These are phyloP conservation scores for Crotalaria pallida DNA, from an alignment of 306 rosid species.

Conservation along the genomic window DNA sequence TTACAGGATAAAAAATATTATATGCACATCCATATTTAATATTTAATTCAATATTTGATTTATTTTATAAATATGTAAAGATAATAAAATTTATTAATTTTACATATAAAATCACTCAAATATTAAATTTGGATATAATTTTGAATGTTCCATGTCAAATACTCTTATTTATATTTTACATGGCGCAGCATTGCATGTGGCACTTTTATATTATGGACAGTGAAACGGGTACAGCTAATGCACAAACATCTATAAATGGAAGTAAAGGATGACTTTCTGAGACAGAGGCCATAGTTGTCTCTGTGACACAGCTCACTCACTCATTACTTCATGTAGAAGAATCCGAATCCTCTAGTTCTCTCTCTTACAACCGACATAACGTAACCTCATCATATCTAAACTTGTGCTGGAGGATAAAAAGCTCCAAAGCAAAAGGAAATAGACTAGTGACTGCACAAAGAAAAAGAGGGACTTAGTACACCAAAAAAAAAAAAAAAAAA, in stretches of 20 bases:
- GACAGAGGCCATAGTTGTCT: too few relatives aligned
- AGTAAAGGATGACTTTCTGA: not conserved
- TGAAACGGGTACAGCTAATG: slow-evolving; percentile 44
- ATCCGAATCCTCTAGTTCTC: not conserved
- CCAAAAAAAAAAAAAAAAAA: too few relatives aligned
- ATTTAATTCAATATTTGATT: too few relatives aligned
- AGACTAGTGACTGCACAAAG: not conserved
- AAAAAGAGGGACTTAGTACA: too few relatives aligned
- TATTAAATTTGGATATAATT: too few relatives aligned
- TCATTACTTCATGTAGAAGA: slow-evolving; percentile 15
- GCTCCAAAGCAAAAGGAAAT: slow-evolving; percentile 5
- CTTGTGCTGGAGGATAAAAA: not conserved
- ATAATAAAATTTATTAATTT: too few relatives aligned
- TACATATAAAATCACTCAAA: too few relatives aligned
- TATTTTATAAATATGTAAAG: too few relatives aligned
- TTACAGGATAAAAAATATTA: too few relatives aligned
- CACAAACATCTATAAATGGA: not conserved
- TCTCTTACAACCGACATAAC: slow-evolving; percentile 29
- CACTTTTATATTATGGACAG: not conserved
- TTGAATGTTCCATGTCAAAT: too few relatives aligned
- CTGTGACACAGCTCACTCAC: not conserved
- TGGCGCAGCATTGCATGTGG: not conserved
- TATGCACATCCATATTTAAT: too few relatives aligned
- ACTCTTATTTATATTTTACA: too few relatives aligned
- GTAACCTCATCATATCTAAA: not conserved